Base-by-base conservation (phyloP, 257 asterid genomes). In the Cynanchum wilfordii region DNA sequence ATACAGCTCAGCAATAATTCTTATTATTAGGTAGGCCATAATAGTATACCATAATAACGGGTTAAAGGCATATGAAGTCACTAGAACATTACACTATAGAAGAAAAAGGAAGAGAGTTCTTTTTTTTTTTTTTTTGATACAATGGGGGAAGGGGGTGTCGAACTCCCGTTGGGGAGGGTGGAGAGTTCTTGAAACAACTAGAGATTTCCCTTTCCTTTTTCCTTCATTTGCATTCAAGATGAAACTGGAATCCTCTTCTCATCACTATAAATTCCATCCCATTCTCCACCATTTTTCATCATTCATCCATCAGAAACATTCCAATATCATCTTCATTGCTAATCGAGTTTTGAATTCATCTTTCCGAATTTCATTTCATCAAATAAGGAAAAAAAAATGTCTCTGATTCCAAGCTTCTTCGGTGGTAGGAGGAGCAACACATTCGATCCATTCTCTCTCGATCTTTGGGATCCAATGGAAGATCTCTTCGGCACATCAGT, bases 381-480 rank as follows among this genome's bases (percentile, higher is more conserved):
- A 5, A 0, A 7, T 2, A 47, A 47, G 15, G 12, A 11, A 3
- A 38, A 36, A 58, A 74, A 66, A 11, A 74, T 74, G 78, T 65
- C 78, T 0, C 40, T 74, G 19, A 74, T 74, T 24, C 76, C 69
- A 58, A 72, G 59, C 56, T 20, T 72, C 10, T 72, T 72, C 5
- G 58, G 69, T 0, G 76, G 76, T 36, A 64, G 25, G 42, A 20
- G 54, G 25, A 50, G 57, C 73, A 74, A 64, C 22, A 65, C 36
- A 25, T 73, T 74, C 25, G 78, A 72, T n/a, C 76, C 76, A 42
- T 42, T 72, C 8, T 72, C 76, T 27, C 69, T 72, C 10, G 76
- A 72, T 6, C 40, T 65, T 9, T 74, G 78, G 78, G 78, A 74
- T 25, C 78, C 78, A 2, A 51, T 66, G 24, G 66, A 74, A 20